phyloP scores from a whole-genome alignment of 192 early-diverging fungal genomes.

The Helicostylum pulchrum region DNA sequence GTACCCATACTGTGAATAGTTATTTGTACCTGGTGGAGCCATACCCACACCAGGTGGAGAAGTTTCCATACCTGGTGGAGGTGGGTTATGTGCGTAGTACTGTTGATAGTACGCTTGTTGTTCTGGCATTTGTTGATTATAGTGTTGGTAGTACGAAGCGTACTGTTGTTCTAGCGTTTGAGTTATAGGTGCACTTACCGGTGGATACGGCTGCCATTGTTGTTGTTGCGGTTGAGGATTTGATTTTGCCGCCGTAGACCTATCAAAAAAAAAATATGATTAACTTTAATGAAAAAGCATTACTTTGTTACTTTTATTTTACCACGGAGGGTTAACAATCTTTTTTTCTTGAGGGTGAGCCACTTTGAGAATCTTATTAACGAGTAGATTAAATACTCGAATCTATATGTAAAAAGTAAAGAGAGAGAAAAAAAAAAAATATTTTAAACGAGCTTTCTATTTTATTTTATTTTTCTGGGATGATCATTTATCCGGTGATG shows the following conservation, averaged over 20 bases:
- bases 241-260: background rate
- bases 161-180: conserved; percentile 6
- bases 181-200: background rate
- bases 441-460: too few relatives aligned
- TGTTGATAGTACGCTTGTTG: conserved; percentile 17
- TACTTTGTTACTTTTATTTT: background rate
- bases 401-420: too few relatives aligned
- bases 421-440: too few relatives aligned
- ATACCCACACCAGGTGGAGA: background rate
- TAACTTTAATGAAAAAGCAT: too few relatives aligned
- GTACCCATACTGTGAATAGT: conserved; percentile 14
- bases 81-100: conserved; percentile 16
- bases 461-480: too few relatives aligned
- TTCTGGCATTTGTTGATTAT: conserved; percentile 1
- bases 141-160: background rate
- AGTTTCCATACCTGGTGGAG: conserved; percentile 12
- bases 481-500: too few relatives aligned
- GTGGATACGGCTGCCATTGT: conserved; percentile 9
- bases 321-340: too few relatives aligned
- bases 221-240: background rate
- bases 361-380: too few relatives aligned
- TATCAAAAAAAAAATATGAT: background rate
- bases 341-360: too few relatives aligned
- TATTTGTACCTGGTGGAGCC: conserved; percentile 6
- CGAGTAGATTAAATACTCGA: too few relatives aligned